Evolutionary conservation across 148 eudicot genomes (phyloP), one percentile per base, ranked within the genome.

Genomic region (Beta vulgaris): DNA sequence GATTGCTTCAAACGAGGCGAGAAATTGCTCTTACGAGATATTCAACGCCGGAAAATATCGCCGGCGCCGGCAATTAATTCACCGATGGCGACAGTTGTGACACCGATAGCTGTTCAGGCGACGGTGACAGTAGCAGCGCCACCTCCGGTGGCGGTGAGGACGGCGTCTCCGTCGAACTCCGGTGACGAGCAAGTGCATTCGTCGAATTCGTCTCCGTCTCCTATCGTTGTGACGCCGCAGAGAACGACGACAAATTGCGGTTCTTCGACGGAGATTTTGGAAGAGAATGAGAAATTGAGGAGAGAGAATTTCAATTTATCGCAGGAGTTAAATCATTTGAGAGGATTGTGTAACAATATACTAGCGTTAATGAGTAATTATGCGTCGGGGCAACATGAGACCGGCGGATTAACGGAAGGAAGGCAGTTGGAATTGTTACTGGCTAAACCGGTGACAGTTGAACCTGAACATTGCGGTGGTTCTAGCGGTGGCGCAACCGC

Each of bases 151-250:
- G 81, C 74, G 32, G 43, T 74, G 14, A 42, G 75, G 10, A 37
- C 76, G 0, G 43, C 69, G 0, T 89, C 93, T 12, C 88, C 91
- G 62, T 37, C 86, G 36, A 85, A 82, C 54, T 91, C 97, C 35
- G 83, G 88, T 1, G 93, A 92, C 26, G 94, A 92, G 62, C 97
- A 88, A 32, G 95, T 86, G 0, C 78, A 87, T 54, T 92, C 97
- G 4, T 88, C 94, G 10, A 88, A 85, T 69, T 90, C 94, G 0
- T 90, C 92, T 0, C 92, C 86, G 6, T 83, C 86, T 0, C 82
- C 80, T 5, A 75, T 83, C 0, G 54, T 68, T 0, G 12, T 60
- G 4, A 73, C 78, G 42, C 65, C 49, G 4, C 74, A 72, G 1
- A 65, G 79, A 1, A 8, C 54, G 2, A 29, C 78, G 10, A 29